Percentiles rank a stretch among this genome's conserved stretches.
Evolutionary conservation across 768 basidiomycete species (phyloP).

Genomic region (Roridomyces roridus): DNA sequence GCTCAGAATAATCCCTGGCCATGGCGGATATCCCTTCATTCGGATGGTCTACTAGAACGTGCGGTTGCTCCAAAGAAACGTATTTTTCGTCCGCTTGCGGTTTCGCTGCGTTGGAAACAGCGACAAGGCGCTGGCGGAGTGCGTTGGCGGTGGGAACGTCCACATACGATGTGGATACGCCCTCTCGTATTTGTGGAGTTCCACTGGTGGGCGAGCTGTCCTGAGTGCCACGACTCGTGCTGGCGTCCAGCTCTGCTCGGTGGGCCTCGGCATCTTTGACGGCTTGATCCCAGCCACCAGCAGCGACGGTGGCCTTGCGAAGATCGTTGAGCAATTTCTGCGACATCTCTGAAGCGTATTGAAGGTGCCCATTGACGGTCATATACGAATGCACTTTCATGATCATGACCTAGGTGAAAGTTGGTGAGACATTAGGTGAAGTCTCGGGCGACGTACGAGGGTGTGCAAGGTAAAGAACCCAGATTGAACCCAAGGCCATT

Average conservation of each 20-base stretch:
- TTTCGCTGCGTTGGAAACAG: slow-evolving; percentile 39
- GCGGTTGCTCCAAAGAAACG: slow-evolving; percentile 31
- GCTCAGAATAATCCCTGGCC: slow-evolving; percentile 78
- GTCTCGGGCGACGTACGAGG: slow-evolving; percentile 58
- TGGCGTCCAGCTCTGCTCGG: slow-evolving; percentile 47
- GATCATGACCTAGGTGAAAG: slow-evolving; percentile 66
- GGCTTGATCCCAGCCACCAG: slow-evolving; percentile 76
- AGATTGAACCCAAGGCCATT: slow-evolving; percentile 98
- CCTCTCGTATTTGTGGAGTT: slow-evolving; percentile 52
- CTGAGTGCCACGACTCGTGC: slow-evolving; percentile 32
- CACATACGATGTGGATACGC: slow-evolving; percentile 55
- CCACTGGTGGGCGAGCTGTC: slow-evolving; percentile 42
- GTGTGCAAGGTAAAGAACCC: slow-evolving; percentile 90
- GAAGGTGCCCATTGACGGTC: slow-evolving; percentile 85
- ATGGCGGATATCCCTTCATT: slow-evolving; percentile 66
- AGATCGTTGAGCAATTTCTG: slow-evolving; percentile 50
- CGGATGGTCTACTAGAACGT: slow-evolving; percentile 70
- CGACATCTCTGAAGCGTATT: slow-evolving; percentile 55
- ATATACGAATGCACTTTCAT: slow-evolving; percentile 98
- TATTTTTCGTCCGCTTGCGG: slow-evolving; percentile 16
- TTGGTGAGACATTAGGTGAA: slow-evolving; percentile 1
- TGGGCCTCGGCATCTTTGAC: slow-evolving; percentile 52
- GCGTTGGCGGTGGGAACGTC: slow-evolving; percentile 58
- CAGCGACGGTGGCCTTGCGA: slow-evolving; percentile 49
- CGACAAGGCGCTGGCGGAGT: slow-evolving; percentile 63